phyloP scores from a whole-genome alignment of 805 yeast genomes.

The Hanseniaspora lachancei region DNA sequence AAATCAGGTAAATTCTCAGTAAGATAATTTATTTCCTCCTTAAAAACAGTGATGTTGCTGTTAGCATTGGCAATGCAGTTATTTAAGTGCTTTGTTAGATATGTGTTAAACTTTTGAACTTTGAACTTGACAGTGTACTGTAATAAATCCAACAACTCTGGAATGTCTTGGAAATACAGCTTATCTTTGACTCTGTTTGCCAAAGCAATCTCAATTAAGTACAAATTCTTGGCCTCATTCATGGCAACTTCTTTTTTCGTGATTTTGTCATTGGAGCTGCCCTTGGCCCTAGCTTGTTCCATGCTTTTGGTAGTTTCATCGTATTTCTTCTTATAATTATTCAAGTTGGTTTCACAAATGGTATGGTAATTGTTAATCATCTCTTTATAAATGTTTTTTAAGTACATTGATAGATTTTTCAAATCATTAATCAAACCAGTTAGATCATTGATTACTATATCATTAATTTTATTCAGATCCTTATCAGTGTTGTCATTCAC shows the following conservation, averaged over 20 bases:
- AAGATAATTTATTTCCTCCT: slow-evolving; percentile 42
- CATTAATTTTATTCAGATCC: background rate
- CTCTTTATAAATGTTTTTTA: slow-evolving; percentile 37
- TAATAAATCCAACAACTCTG: slow-evolving; percentile 71
- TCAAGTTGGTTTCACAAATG: slow-evolving; percentile 10
- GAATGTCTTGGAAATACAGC: slow-evolving; percentile 81
- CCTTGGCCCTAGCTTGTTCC: slow-evolving; percentile 66
- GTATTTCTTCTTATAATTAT: slow-evolving; percentile 46
- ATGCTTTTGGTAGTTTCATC: slow-evolving; percentile 68
- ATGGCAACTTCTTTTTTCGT: slow-evolving; percentile 59
- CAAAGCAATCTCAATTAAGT: slow-evolving; percentile 63
- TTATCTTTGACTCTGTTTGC: slow-evolving; percentile 90
- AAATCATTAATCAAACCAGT: slow-evolving; percentile 1
- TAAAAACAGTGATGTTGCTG: slow-evolving; percentile 46
- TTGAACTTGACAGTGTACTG: slow-evolving; percentile 77
- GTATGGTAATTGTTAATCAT: slow-evolving; percentile 39
- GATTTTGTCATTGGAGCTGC: slow-evolving; percentile 49
- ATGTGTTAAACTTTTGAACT: slow-evolving; percentile 54
- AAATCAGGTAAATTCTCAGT: slow-evolving; percentile 57
- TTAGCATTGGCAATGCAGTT: slow-evolving; percentile 25
- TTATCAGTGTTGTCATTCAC: slow-evolving; percentile 2
- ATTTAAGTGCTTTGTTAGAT: slow-evolving; percentile 20
- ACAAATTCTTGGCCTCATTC: slow-evolving; percentile 78
- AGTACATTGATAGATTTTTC: slow-evolving; percentile 16
- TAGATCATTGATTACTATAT: background rate